These are phyloP conservation scores for Microascus cirrosus DNA, from an alignment of 2,329 filamentous ascomycete species.

Conservation along the genomic window DNA sequence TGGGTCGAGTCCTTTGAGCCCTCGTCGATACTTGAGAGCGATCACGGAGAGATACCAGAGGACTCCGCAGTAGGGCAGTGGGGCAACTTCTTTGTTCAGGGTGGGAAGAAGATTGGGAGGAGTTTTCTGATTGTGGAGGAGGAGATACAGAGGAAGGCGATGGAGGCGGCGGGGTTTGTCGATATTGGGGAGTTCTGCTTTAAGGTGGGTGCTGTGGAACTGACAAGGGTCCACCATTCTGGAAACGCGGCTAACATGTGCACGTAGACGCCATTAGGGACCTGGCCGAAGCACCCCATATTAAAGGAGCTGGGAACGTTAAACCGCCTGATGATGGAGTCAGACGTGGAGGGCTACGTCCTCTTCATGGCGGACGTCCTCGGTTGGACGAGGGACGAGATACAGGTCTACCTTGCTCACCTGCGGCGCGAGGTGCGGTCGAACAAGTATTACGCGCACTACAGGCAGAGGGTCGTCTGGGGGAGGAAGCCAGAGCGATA, in stretches of 20 bases:
- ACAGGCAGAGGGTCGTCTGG: constrained; percentile 21
- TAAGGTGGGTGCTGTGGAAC: constrained; percentile 18
- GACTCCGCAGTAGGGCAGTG: constrained; percentile 15
- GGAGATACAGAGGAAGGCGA: constrained; percentile 9
- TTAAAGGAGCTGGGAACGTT: constrained; percentile 32
- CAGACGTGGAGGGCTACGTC: constrained; percentile 21
- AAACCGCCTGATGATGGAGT: constrained; percentile 20
- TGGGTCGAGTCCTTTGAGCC: constrained; percentile 18
- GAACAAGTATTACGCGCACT: constrained; percentile 22
- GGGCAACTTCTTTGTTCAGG: constrained; percentile 16
- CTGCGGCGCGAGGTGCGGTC: constrained; percentile 22
- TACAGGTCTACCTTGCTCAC: constrained; percentile 19
- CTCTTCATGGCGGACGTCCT: constrained; percentile 23
- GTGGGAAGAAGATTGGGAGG: constrained; percentile 16
- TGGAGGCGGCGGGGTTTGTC: constrained; percentile 16
- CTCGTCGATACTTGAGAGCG: constrained; percentile 25
- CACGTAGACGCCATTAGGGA: constrained; percentile 23
- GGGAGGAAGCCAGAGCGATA: neutral
- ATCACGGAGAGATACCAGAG: constrained; percentile 16
- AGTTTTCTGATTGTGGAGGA: constrained; percentile 15
- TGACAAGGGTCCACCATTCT: neutral
- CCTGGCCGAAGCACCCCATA: constrained; percentile 30
- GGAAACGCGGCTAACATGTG: neutral
- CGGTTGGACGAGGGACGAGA: constrained; percentile 21
- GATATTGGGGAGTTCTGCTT: constrained; percentile 12